phyloP scores from a whole-genome alignment of 2,329 filamentous ascomycete genomes.

The Xylariaceae sp. region DNA sequence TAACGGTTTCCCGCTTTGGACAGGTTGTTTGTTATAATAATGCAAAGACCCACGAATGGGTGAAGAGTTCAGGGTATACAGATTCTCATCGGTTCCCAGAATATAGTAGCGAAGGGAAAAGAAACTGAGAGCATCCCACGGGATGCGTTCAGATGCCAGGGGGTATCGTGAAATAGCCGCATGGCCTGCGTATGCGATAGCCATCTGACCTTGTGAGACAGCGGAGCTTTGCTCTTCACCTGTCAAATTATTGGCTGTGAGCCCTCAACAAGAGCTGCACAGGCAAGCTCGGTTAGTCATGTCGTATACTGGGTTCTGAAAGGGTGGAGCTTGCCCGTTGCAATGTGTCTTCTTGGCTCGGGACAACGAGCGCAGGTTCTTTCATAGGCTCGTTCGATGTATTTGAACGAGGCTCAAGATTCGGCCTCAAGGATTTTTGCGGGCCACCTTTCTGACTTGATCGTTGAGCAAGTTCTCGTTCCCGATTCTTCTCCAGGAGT shows the following conservation, averaged over 20 bases:
- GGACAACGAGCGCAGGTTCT: conserved; percentile 52
- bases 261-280: conserved; percentile 28
- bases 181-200: neutral
- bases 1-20: conserved; percentile 9
- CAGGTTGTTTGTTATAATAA: conserved; percentile 19
- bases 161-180: conserved; percentile 18
- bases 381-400: conserved; percentile 62
- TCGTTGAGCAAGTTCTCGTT: conserved; percentile 52
- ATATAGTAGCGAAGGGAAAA: conserved; percentile 18
- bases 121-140: conserved; percentile 5
- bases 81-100: conserved; percentile 13
- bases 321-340: conserved; percentile 46
- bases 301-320: conserved; percentile 34
- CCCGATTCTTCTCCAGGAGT: conserved; percentile 71
- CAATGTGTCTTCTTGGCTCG: conserved; percentile 55
- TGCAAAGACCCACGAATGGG: conserved; percentile 15
- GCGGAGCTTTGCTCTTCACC: neutral
- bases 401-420: conserved; percentile 54
- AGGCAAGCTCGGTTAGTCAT: conserved; percentile 23
- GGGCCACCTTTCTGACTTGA: conserved; percentile 43
- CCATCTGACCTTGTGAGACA: neutral
- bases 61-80: conserved; percentile 17
- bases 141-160: neutral
- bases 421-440: conserved; percentile 25
- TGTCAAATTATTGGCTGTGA: conserved; percentile 23